Percentiles rank a stretch among this genome's conserved stretches.
phyloP scores from a whole-genome alignment of 2,329 filamentous ascomycete genomes.

The Phaeophleospora eucalypticola region DNA sequence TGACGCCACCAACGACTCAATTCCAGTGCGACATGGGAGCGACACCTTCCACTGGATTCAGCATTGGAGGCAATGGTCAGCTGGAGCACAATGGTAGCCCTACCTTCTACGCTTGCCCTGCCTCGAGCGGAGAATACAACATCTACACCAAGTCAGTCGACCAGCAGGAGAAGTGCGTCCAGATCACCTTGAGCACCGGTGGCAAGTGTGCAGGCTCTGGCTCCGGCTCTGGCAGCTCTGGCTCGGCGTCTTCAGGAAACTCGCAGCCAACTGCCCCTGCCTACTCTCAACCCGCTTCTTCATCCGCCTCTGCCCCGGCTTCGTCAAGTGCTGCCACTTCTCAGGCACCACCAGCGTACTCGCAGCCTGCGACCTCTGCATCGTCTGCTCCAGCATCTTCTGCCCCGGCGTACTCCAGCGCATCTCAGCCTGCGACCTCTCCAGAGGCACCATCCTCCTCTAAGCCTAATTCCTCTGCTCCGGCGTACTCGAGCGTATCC shows the following conservation, averaged over 20 bases:
- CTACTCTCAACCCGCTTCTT: no score
- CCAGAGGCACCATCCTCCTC: no score
- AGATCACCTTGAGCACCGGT: slow-evolving; percentile 19
- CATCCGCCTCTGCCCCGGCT: no score
- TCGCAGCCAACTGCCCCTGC: no score
- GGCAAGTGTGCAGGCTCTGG: slow-evolving; percentile 17
- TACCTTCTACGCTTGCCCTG: slow-evolving; percentile 57
- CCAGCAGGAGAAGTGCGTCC: slow-evolving; percentile 18
- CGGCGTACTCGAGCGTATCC: no score
- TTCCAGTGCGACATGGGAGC: slow-evolving; percentile 59
- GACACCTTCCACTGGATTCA: slow-evolving; percentile 52
- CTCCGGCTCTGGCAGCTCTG: background rate
- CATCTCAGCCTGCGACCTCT: no score
- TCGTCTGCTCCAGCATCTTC: slow-evolving; percentile 1
- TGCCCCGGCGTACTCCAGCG: no score
- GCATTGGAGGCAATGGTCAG: slow-evolving; percentile 34
- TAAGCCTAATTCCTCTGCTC: no score
- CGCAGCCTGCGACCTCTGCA: slow-evolving; percentile 35
- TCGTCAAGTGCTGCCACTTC: slow-evolving; percentile 7
- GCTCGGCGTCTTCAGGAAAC: no score
- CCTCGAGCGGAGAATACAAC: slow-evolving; percentile 8
- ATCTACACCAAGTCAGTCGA: slow-evolving; percentile 18
- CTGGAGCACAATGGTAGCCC: slow-evolving; percentile 44
- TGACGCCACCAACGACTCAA: slow-evolving; percentile 37
- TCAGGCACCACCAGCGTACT: no score